Percentiles rank a stretch among this genome's conserved stretches.
phyloP scores from a whole-genome alignment of 2,329 filamentous ascomycete genomes.

The Diplodia corticola region DNA sequence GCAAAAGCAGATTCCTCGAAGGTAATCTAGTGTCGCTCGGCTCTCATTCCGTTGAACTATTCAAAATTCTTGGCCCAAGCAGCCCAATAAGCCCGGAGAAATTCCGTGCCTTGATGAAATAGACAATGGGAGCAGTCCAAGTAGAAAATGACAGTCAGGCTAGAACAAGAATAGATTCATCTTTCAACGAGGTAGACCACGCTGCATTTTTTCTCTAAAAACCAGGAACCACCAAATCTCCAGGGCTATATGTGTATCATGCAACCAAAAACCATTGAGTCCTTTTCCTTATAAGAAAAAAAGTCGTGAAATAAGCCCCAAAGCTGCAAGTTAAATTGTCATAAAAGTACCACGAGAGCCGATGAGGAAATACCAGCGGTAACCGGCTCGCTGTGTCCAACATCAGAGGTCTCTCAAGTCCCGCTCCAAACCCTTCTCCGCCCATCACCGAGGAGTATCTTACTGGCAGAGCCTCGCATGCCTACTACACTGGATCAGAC shows the following conservation, averaged over 20 bases:
- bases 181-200: neutral
- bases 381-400: slow-evolving; percentile 11
- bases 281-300: neutral
- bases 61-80: too few species aligned
- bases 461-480: neutral
- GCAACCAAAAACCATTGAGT: slow-evolving; percentile 10
- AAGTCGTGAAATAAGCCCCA: slow-evolving; percentile 18
- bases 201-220: slow-evolving; percentile 7
- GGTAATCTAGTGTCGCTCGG: too few species aligned
- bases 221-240: slow-evolving; percentile 6
- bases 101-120: too few species aligned
- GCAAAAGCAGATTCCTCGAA: too few species aligned
- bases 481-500: neutral
- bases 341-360: slow-evolving; percentile 14
- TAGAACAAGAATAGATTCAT: neutral
- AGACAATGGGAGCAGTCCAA: too few species aligned
- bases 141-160: neutral
- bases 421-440: neutral
- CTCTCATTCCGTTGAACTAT: too few species aligned
- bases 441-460: neutral
- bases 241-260: slow-evolving; percentile 17
- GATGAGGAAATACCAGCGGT: slow-evolving; percentile 2
- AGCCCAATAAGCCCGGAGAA: too few species aligned
- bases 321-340: slow-evolving; percentile 16
- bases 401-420: neutral